Percentiles rank a stretch among this genome's conserved stretches.
Conservation (phyloP, 441 rosid genomes). For the Gossypium schwendimanii region DNA sequence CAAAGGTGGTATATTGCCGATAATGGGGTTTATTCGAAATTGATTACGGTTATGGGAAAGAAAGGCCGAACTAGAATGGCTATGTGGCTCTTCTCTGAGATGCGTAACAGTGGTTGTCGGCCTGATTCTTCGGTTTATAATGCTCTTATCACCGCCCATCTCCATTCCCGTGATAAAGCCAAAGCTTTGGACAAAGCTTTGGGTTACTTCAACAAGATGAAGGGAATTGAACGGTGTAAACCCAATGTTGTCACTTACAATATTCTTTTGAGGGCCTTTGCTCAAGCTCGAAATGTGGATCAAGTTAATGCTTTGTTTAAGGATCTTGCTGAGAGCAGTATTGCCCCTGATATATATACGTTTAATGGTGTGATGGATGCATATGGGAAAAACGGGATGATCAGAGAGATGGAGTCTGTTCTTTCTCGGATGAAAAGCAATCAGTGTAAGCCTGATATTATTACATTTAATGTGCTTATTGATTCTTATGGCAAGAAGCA, state of each 20-base stretch:
- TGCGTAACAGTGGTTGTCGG: conserved; percentile 88
- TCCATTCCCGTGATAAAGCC: conserved; percentile 64
- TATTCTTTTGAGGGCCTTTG: conserved; percentile 76
- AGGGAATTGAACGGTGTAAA: conserved; percentile 60
- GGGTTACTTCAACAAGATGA: conserved; percentile 75
- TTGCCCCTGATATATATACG: conserved; percentile 68
- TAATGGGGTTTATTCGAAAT: conserved; percentile 77
- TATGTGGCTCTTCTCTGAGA: conserved; percentile 94
- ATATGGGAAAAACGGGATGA: conserved; percentile 55
- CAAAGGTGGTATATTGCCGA: conserved; percentile 85
- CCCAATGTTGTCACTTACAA: conserved; percentile 87
- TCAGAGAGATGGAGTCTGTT: conserved; percentile 54
- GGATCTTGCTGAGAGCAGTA: conserved; percentile 52
- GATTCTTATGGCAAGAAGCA: conserved; percentile 83
- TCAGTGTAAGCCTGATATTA: conserved; percentile 70
- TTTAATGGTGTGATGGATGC: conserved; percentile 93
- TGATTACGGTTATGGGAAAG: conserved; percentile 80
- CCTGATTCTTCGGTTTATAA: conserved; percentile 51
- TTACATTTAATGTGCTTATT: conserved; percentile 72
- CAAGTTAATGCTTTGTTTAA: conserved; percentile 67
- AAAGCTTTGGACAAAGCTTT: conserved; percentile 57
- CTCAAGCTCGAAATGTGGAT: conserved; percentile 60
- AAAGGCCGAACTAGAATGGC: conserved; percentile 78
- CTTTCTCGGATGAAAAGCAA: conserved; percentile 67
- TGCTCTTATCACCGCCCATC: conserved; percentile 32